Evolutionary conservation across 2,329 filamentous ascomycete genomes (phyloP).

Genomic region (Trichoderma atroviride): DNA sequence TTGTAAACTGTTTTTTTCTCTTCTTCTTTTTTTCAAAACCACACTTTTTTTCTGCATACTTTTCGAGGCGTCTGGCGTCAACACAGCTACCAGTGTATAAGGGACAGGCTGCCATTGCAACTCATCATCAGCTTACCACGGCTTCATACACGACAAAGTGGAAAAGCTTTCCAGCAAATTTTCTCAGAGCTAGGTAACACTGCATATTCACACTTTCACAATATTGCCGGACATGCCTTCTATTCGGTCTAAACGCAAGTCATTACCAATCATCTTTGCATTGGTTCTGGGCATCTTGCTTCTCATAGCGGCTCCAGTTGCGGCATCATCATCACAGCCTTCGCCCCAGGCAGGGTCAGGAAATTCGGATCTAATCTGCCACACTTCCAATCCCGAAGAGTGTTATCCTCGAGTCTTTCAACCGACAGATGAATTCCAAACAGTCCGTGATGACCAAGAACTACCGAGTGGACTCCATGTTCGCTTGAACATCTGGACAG

Average conservation of each 20-base stretch:
- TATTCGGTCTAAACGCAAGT: conserved; percentile 4
- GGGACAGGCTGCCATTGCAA: not conserved
- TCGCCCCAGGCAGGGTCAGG: conserved; percentile 25
- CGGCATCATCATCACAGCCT: conserved; percentile 38
- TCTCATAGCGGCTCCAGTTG: conserved; percentile 34
- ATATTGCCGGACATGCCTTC: not conserved
- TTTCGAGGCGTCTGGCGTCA: not conserved
- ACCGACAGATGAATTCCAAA: conserved; percentile 66
- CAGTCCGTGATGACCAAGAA: conserved; percentile 65
- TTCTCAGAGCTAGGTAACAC: not conserved
- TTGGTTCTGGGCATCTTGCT: conserved; percentile 37
- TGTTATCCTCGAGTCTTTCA: conserved; percentile 69
- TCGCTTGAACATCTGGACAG: conserved; percentile 65
- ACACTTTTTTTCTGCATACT: not conserved
- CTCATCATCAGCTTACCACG: not conserved
- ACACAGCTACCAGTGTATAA: not conserved
- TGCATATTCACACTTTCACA: not conserved
- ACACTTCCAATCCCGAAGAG: conserved; percentile 59
- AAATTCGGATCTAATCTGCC: conserved; percentile 61
- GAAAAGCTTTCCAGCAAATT: not conserved
- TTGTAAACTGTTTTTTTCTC: not conserved
- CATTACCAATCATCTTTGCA: conserved; percentile 30
- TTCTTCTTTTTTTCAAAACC: not conserved
- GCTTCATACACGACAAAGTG: not conserved
- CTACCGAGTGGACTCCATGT: conserved; percentile 67